Evolutionary conservation across 2,329 filamentous ascomycete species (phyloP), one percentile per base, ranked within the genome.

Genomic region (Ophiocordyceps australis): DNA sequence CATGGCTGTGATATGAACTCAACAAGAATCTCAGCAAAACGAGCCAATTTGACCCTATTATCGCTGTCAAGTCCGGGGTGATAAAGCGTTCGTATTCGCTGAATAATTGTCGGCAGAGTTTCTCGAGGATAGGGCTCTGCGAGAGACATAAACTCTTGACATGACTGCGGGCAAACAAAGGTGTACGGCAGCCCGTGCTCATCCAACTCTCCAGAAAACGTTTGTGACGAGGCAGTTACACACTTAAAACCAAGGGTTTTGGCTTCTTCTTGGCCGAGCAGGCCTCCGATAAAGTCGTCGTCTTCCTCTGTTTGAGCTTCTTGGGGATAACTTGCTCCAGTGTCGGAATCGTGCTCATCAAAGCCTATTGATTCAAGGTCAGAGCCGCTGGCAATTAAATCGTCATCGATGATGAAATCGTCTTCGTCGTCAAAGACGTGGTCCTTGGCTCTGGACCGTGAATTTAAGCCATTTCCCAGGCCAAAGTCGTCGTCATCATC

Each of bases 401-500:
- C 77, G 33, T 89, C 80, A 31, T 95, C 86, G 33, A 94, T 73
- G 15, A 86, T 46, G 40, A 95, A 95, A 38, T 94, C 82, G 39
- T 95, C 86, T 44, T 95, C 86, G 38, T 94, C 86, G 35, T 93
- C 83, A 18, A 92, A 74, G 5, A 73, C 79, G 12, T 83, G 48
- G 30, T 75, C 64, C 9, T 64, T 59, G 4, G 62, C 64, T 7
- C 67, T 70, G 17, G 59, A 60, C 14, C 60, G 57, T 27, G 56
- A 52, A 38, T 57, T 65, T 35, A 74, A 67, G 22, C 70, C 70
- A 25, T 49, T 45, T 18, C 71, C 71, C 11, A 76, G 52, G 3
- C 65, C 65, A 43, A 68, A 77, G 29, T 64, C 60, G 17, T 70
- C 65, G 1, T 55, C 52, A 10, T 66, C 57, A 19, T 46, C 38